Conservation (phyloP, 352 stramenopile genomes). For the Pythium folliculosum region DNA sequence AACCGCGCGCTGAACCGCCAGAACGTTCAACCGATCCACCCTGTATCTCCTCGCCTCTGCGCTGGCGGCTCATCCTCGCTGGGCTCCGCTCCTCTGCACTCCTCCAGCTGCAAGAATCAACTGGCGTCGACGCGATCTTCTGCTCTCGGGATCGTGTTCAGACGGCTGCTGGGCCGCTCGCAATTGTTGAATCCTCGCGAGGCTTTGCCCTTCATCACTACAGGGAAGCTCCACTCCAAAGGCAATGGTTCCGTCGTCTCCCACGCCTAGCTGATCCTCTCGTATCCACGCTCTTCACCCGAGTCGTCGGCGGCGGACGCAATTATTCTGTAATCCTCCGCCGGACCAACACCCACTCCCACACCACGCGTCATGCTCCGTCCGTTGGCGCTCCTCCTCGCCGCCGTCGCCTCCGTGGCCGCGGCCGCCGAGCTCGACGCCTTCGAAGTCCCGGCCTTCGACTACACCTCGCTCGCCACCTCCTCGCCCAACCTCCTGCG, state of each 20-base stretch:
- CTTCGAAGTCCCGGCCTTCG: constrained; percentile 56
- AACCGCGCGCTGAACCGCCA: neutral
- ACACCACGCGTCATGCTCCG: constrained; percentile 7
- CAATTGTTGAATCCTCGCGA: no score
- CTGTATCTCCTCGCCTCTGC: no score
- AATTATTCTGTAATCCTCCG: constrained; percentile 19
- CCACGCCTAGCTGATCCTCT: neutral
- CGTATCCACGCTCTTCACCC: neutral
- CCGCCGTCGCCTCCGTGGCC: neutral
- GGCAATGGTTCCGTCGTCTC: neutral
- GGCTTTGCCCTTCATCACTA: no score
- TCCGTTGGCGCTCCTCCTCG: neutral
- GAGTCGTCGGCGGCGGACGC: neutral
- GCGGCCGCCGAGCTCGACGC: constrained; percentile 29
- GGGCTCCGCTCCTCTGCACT: neutral
- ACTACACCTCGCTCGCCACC: constrained; percentile 46
- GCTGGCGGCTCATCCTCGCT: neutral
- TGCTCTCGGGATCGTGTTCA: no score
- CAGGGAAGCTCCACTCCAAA: no score
- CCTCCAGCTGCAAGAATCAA: neutral
- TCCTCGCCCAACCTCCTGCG: constrained; percentile 41
- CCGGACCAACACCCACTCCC: neutral
- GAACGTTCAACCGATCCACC: neutral
- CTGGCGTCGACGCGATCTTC: no score
- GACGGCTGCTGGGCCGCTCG: no score